These are phyloP conservation scores for Penstemon eatonii DNA, from an alignment of 257 asterid genomes.

Conservation along the genomic window DNA sequence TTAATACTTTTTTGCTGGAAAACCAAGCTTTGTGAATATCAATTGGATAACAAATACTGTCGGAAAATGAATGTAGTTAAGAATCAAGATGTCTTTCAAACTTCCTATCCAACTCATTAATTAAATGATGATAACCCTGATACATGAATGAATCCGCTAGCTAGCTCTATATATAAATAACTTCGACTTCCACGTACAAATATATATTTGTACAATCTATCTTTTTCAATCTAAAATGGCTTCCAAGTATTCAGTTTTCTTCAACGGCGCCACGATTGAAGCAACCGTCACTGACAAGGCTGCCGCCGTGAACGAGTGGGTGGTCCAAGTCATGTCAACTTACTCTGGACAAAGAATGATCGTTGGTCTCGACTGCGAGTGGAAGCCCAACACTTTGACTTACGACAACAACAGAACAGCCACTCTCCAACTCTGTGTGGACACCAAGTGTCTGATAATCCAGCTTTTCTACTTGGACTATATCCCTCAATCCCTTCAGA, in stretches of 20 bases:
- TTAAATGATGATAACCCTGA: too few species aligned
- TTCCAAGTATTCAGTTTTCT: conserved; percentile 17
- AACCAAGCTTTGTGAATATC: too few species aligned
- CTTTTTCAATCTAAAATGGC: background rate
- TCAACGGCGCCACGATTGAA: conserved; percentile 15
- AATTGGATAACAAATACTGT: too few species aligned
- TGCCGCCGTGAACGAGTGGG: conserved; percentile 16
- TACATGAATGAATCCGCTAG: too few species aligned
- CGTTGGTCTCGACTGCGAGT: conserved; percentile 32
- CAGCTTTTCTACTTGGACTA: conserved; percentile 21
- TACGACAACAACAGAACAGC: conserved; percentile 26
- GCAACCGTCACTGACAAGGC: conserved; percentile 25
- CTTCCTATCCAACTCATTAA: too few species aligned
- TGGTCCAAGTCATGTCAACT: background rate
- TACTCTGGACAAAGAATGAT: conserved; percentile 11
- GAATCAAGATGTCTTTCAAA: too few species aligned
- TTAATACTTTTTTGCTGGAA: too few species aligned
- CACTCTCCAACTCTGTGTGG: conserved; percentile 29
- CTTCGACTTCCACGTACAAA: too few species aligned
- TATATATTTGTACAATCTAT: too few species aligned
- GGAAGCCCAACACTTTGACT: conserved; percentile 9
- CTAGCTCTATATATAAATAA: too few species aligned
- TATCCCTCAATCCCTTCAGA: conserved; percentile 10
- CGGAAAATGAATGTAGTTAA: too few species aligned
- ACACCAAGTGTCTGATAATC: conserved; percentile 22